Evolutionary conservation across 1,284 basidiomycete genomes (phyloP).

Genomic region (Leucoagaricus sp.): DNA sequence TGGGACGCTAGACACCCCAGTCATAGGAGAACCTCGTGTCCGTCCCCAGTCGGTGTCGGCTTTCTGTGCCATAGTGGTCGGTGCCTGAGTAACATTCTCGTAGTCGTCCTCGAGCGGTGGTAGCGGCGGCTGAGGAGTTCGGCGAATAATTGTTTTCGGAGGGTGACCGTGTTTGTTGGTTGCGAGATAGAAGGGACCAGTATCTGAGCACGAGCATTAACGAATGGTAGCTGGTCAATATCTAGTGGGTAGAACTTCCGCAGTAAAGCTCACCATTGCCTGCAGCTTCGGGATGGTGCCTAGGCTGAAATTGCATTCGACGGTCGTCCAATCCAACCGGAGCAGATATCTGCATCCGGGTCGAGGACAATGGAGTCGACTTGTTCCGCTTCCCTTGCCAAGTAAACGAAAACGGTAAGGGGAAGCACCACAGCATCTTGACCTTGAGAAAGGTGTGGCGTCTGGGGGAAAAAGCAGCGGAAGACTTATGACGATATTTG

Average conservation of each 20-base stretch:
- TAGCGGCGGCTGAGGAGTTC: constrained; percentile 26
- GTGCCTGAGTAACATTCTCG: constrained; percentile 27
- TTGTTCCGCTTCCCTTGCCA: neutral
- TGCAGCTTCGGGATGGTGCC: constrained; percentile 9
- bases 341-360: constrained; percentile 10
- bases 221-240: neutral
- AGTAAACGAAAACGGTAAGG: constrained; percentile 4
- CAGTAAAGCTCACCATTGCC: constrained; percentile 11
- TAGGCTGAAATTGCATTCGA: constrained; percentile 12
- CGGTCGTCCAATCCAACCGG: constrained; percentile 12
- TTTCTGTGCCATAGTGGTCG: constrained; percentile 20
- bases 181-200: constrained; percentile 32
- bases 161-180: constrained; percentile 27
- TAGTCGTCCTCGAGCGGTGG: constrained; percentile 35
- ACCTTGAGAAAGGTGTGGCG: constrained; percentile 6
- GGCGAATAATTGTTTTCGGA: constrained; percentile 28
- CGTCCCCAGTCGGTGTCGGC: constrained; percentile 20
- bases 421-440: constrained; percentile 14
- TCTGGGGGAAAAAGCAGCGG: neutral
- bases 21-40: constrained; percentile 15
- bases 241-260: neutral
- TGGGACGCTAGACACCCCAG: constrained; percentile 9
- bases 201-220: constrained; percentile 18
- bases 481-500: constrained; percentile 13
- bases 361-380: constrained; percentile 1